phyloP scores from a whole-genome alignment of 1,139 yeast species.

The Hyphopichia buzzinii region DNA sequence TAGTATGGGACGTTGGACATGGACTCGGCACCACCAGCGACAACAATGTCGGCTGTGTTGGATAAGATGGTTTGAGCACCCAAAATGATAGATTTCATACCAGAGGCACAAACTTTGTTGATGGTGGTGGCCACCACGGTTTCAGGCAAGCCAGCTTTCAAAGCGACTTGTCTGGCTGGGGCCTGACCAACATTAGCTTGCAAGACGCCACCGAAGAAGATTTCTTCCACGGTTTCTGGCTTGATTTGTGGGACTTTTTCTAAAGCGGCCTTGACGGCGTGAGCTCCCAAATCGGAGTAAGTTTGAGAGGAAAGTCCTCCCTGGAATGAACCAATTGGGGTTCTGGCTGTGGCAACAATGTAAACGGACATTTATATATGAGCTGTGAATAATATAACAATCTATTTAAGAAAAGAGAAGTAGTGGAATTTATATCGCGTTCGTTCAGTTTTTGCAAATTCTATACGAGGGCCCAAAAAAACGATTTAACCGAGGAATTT shows the following conservation, averaged over 20 bases:
- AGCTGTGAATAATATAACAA: too few relatives aligned
- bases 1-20: constrained; percentile 97
- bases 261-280: constrained; percentile 86
- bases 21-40: constrained; percentile 97
- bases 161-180: constrained; percentile 96
- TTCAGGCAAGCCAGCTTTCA: constrained; percentile 82
- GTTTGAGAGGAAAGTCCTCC: constrained; percentile 73
- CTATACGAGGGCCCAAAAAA: not conserved
- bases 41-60: constrained; percentile 88
- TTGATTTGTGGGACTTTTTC: constrained; percentile 80
- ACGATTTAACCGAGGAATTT: not conserved
- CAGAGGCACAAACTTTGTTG: constrained; percentile 97
- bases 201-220: constrained; percentile 88
- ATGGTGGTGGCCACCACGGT: constrained; percentile 82
- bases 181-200: constrained; percentile 96
- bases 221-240: constrained; percentile 80
- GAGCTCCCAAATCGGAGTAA: constrained; percentile 85
- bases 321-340: constrained; percentile 93
- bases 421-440: not conserved
- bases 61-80: constrained; percentile 90
- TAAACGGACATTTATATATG: constrained; percentile 67
- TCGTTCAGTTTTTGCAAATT: not conserved
- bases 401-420: not conserved
- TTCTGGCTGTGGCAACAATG: constrained; percentile 87
- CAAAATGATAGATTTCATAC: constrained; percentile 84